A percentile compares a stretch with the other conserved stretches of the same genome.
Evolutionary conservation across 2,329 filamentous ascomycete genomes (phyloP).

Genomic region (Juglanconis sp.): DNA sequence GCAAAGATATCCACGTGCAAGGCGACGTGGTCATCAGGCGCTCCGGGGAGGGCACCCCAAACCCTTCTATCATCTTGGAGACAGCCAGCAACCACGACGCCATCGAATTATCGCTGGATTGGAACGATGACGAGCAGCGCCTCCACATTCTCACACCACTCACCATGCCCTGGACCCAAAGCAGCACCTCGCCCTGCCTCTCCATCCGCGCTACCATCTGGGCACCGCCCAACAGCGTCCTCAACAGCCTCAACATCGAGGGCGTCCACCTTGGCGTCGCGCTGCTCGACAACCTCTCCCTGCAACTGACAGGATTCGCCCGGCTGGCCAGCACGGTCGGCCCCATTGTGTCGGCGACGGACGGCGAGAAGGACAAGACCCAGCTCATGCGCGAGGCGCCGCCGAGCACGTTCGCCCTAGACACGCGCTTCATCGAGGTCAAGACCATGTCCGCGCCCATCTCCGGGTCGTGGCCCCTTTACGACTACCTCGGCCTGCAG

Average conservation of each 20-base stretch:
- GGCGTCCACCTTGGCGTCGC: constrained; percentile 38
- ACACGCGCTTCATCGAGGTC: constrained; percentile 40
- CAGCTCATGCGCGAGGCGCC: constrained; percentile 26
- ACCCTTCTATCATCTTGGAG: constrained; percentile 41
- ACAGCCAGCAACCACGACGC: constrained; percentile 42
- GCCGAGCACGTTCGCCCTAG: constrained; percentile 37
- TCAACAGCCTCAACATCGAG: constrained; percentile 36
- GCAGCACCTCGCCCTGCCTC: constrained; percentile 38
- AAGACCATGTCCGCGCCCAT: constrained; percentile 42
- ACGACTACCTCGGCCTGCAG: constrained; percentile 43
- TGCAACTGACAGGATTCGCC: constrained; percentile 29
- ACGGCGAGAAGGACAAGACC: constrained; percentile 22
- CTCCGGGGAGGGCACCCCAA: constrained; percentile 28
- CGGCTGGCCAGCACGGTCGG: constrained; percentile 37
- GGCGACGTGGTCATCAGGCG: constrained; percentile 46
- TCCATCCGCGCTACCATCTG: constrained; percentile 46
- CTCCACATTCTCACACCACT: constrained; percentile 39
- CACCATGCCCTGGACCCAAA: constrained; percentile 21
- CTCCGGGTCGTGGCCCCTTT: constrained; percentile 48
- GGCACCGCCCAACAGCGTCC: constrained; percentile 37
- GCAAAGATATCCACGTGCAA: constrained; percentile 34
- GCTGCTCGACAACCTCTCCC: constrained; percentile 37
- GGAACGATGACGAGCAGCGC: constrained; percentile 33
- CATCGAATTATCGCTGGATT: constrained; percentile 33
- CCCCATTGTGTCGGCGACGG: constrained; percentile 33